Evolutionary conservation across 2,329 filamentous ascomycete species (phyloP).

Genomic region (Metarhizium robertsii): DNA sequence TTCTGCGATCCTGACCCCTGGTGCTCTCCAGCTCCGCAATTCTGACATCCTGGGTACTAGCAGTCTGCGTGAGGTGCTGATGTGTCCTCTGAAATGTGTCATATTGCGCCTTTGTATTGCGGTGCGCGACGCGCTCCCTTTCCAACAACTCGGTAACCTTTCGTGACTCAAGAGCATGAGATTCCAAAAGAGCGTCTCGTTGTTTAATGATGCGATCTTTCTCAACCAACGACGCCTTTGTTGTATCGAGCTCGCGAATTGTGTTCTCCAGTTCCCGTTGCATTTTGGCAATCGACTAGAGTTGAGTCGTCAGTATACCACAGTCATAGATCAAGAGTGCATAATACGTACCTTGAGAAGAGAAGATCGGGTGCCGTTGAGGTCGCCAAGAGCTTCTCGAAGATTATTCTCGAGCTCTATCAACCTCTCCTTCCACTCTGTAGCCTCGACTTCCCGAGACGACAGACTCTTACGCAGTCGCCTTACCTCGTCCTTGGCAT

Average conservation of each 20-base stretch:
- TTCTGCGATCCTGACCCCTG: conserved; percentile 68
- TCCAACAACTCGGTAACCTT: conserved; percentile 83
- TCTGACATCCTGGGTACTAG: conserved; percentile 74
- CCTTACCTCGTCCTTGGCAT: conserved; percentile 77
- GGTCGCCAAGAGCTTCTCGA: conserved; percentile 76
- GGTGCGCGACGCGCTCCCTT: conserved; percentile 76
- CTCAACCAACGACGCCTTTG: conserved; percentile 71
- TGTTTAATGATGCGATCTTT: conserved; percentile 87
- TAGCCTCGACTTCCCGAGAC: conserved; percentile 77
- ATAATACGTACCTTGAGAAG: conserved; percentile 58
- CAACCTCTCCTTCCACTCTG: conserved; percentile 83
- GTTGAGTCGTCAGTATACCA: not conserved
- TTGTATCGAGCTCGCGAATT: conserved; percentile 69
- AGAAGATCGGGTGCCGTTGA: conserved; percentile 76
- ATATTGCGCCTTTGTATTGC: conserved; percentile 78
- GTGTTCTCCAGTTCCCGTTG: conserved; percentile 83
- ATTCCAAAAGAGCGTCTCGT: conserved; percentile 80
- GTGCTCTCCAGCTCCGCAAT: conserved; percentile 80
- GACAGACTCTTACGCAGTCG: conserved; percentile 75
- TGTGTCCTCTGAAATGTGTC: conserved; percentile 84
- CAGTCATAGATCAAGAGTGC: not conserved
- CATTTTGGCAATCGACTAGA: conserved; percentile 70
- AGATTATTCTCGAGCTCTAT: conserved; percentile 86
- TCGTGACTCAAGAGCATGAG: conserved; percentile 74
- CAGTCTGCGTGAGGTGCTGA: conserved; percentile 75